Percentiles rank a stretch among this genome's conserved stretches.
phyloP scores from a whole-genome alignment of 2,329 filamentous ascomycete species.

The Coleophoma cylindrospora region DNA sequence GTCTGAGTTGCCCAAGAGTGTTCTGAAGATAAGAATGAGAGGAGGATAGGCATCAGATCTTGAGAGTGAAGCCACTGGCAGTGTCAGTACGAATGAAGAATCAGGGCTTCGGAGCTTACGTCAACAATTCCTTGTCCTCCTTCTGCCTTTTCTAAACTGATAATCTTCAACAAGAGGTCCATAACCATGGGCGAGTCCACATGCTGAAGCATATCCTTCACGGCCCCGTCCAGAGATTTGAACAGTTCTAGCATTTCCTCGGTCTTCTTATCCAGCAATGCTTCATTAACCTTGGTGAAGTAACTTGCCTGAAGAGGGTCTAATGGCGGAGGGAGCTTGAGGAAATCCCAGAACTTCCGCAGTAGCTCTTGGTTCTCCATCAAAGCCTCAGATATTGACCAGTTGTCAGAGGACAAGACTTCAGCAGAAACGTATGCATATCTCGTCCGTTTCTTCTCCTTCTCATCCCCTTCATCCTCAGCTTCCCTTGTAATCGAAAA shows the following conservation, averaged over 20 bases:
- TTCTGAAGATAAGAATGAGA: constrained; percentile 81
- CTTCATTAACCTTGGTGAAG: constrained; percentile 98
- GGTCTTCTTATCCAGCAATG: constrained; percentile 95
- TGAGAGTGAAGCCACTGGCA: constrained; percentile 84
- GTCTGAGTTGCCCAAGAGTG: constrained; percentile 90
- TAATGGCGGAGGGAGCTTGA: constrained; percentile 77
- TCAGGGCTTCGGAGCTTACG: constrained; percentile 44
- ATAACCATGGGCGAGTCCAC: constrained; percentile 98
- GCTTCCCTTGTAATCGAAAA: constrained; percentile 45
- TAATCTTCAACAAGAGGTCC: constrained; percentile 94
- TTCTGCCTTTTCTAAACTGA: constrained; percentile 89
- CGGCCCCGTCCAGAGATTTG: constrained; percentile 74
- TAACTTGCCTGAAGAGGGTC: constrained; percentile 94
- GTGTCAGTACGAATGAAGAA: constrained; percentile 2
- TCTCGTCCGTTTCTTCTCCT: constrained; percentile 85
- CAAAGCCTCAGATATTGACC: constrained; percentile 91
- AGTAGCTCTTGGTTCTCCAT: constrained; percentile 78
- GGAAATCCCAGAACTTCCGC: constrained; percentile 84
- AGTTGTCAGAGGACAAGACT: constrained; percentile 90
- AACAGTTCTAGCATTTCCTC: constrained; percentile 93
- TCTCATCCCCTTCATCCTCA: constrained; percentile 62
- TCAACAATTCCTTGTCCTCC: constrained; percentile 91
- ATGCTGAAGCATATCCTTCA: constrained; percentile 83
- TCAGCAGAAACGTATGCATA: constrained; percentile 93
- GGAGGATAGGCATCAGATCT: constrained; percentile 77